These are phyloP conservation scores for Salix purpurea DNA, from an alignment of 345 rosid species.

Conservation along the genomic window DNA sequence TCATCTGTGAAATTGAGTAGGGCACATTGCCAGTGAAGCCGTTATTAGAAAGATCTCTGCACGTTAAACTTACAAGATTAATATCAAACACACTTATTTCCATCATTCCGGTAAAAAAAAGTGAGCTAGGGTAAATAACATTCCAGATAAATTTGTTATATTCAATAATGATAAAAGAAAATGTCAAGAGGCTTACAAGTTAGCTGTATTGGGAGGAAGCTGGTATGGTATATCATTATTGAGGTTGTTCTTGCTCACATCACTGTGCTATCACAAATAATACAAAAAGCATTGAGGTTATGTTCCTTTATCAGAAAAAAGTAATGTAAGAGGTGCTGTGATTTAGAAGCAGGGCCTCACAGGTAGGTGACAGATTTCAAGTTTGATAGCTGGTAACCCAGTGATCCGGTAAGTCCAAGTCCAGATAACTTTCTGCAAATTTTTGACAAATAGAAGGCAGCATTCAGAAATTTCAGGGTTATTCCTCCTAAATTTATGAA, in stretches of 20 bases:
- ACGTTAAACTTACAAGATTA: constrained; percentile 13
- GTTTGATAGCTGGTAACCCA: constrained; percentile 80
- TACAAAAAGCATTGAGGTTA: constrained; percentile 21
- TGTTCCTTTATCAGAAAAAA: constrained; percentile 1
- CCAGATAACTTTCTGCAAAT: constrained; percentile 66
- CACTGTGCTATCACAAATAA: constrained; percentile 67
- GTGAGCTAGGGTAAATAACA: too few relatives aligned
- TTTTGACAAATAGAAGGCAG: neutral
- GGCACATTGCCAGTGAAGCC: constrained; percentile 73
- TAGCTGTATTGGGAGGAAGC: constrained; percentile 67
- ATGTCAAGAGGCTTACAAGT: constrained; percentile 51
- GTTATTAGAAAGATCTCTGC: constrained; percentile 86
- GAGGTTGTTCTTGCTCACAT: constrained; percentile 86
- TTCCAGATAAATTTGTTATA: neutral
- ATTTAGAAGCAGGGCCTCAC: constrained; percentile 42
- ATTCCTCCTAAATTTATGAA: neutral
- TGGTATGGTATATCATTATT: constrained; percentile 78
- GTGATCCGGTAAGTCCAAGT: constrained; percentile 65
- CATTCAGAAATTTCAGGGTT: neutral
- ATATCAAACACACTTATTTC: neutral
- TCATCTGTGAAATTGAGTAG: constrained; percentile 82
- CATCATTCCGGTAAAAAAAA: too few relatives aligned
- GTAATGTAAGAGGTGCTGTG: constrained; percentile 3
- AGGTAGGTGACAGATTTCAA: constrained; percentile 75
- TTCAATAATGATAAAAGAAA: neutral